Evolutionary conservation across 1,284 basidiomycete genomes (phyloP).

Genomic region (Lentinula novae-zelandiae): DNA sequence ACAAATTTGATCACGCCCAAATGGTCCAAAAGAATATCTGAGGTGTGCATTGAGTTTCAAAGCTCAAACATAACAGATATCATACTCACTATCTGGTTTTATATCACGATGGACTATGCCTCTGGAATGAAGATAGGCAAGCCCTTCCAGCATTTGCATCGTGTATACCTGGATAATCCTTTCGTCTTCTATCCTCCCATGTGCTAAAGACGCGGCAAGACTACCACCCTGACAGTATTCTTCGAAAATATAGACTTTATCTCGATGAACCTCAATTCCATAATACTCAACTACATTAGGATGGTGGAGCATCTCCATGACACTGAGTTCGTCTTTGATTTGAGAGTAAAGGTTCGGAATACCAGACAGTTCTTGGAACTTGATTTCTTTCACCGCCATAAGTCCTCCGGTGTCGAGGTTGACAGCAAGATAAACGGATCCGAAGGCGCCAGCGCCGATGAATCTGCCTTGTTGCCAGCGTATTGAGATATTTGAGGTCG

Average conservation of each 20-base stretch:
- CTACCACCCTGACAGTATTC: conserved; percentile 98
- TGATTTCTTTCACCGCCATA: conserved; percentile 99
- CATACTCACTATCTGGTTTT: conserved; percentile 93
- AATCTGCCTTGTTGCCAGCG: conserved; percentile 99
- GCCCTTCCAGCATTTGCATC: conserved; percentile 94
- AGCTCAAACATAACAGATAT: background rate
- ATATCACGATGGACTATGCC: conserved; percentile 96
- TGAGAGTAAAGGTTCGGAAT: conserved; percentile 85
- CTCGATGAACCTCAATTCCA: conserved; percentile 98
- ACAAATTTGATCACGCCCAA: conserved; percentile 96
- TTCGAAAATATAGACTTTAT: conserved; percentile 99
- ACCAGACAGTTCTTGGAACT: conserved; percentile 90
- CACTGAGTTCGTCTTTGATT: conserved; percentile 95
- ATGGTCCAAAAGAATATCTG: conserved; percentile 95
- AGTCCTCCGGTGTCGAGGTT: conserved; percentile 95
- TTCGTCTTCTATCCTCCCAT: conserved; percentile 96
- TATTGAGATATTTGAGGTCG: conserved; percentile 92
- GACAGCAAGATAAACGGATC: conserved; percentile 96
- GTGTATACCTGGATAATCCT: conserved; percentile 95
- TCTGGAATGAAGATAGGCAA: conserved; percentile 91
- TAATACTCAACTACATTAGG: conserved; percentile 99
- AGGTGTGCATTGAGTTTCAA: conserved; percentile 16
- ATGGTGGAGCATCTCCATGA: conserved; percentile 99
- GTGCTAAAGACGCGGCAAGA: conserved; percentile 85
- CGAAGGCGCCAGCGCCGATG: conserved; percentile 97